Percentiles rank a stretch among this genome's conserved stretches.
These are phyloP conservation scores for Microcyclospora tardicrescens DNA, from an alignment of 2,329 filamentous ascomycete genomes.

Conservation along the genomic window DNA sequence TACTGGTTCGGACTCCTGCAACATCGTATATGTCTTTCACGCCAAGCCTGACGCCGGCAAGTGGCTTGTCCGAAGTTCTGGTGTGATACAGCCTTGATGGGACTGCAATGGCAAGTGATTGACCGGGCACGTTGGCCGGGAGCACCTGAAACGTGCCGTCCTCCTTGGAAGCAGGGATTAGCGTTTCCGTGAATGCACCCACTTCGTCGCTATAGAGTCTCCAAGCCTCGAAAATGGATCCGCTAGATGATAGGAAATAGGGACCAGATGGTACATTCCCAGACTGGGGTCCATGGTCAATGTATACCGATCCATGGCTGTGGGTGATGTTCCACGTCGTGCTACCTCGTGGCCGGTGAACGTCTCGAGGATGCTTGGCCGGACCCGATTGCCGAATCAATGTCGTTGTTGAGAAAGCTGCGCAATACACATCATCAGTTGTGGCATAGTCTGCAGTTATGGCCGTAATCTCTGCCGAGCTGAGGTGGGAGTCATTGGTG, in stretches of 20 bases:
- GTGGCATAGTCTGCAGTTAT: constrained; percentile 19
- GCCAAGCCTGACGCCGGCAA: constrained; percentile 47
- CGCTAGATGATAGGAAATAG: constrained; percentile 37
- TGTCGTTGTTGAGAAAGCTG: constrained; percentile 25
- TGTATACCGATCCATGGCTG: constrained; percentile 8
- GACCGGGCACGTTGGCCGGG: constrained; percentile 30
- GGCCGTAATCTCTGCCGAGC: constrained; percentile 12
- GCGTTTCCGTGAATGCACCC: constrained; percentile 38
- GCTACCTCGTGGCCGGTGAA: constrained; percentile 3
- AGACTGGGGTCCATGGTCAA: constrained; percentile 5
- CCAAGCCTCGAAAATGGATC: constrained; percentile 37
- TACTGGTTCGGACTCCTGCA: constrained; percentile 42
- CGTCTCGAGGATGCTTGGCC: no score
- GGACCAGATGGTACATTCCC: constrained; percentile 31
- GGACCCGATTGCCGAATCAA: constrained; percentile 13
- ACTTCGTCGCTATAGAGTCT: constrained; percentile 38
- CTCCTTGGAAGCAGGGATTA: constrained; percentile 20
- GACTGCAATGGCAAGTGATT: constrained; percentile 37
- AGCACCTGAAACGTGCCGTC: constrained; percentile 32
- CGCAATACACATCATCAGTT: constrained; percentile 30
- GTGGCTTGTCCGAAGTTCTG: constrained; percentile 39
- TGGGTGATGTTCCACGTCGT: constrained; percentile 6
- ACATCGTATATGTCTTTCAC: constrained; percentile 53
- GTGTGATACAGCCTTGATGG: constrained; percentile 49
- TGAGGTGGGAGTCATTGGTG: constrained; percentile 13